These are phyloP conservation scores for Leptographium procerum DNA, from an alignment of 2,329 filamentous ascomycete species.

Conservation along the genomic window DNA sequence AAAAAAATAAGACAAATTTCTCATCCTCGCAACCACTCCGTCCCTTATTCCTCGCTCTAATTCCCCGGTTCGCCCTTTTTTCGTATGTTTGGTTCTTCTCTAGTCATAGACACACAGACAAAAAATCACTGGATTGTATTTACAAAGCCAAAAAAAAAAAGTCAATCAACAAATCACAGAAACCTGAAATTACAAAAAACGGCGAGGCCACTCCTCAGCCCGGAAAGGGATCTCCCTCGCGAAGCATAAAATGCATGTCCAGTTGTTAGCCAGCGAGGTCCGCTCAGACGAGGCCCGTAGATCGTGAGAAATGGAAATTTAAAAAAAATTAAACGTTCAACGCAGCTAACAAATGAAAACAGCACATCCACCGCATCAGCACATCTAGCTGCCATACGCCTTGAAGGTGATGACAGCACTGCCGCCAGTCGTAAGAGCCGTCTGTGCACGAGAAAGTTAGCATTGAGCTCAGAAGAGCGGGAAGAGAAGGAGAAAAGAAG, in stretches of 20 bases:
- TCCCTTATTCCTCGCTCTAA: not conserved
- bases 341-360: not conserved
- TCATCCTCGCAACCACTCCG: not conserved
- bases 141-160: not conserved
- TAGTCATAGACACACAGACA: not conserved
- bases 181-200: not conserved
- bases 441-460: conserved; percentile 5
- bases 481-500: not conserved
- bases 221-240: not conserved
- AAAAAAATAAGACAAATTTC: not conserved
- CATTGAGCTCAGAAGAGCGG: no score
- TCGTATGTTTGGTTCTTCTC: not conserved
- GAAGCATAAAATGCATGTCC: not conserved
- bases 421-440: conserved; percentile 5
- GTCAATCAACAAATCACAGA: not conserved
- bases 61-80: not conserved
- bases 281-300: not conserved
- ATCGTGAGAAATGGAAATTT: not conserved
- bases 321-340: not conserved
- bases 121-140: conserved; percentile 1
- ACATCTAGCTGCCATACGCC: conserved; percentile 6
- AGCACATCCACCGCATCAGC: not conserved
- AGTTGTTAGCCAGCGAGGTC: not conserved
- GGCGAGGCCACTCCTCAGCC: not conserved
- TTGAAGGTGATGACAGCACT: conserved; percentile 8